These are phyloP conservation scores for Nematodospora anomalae DNA, from an alignment of 1,139 yeast genomes.

Conservation along the genomic window DNA sequence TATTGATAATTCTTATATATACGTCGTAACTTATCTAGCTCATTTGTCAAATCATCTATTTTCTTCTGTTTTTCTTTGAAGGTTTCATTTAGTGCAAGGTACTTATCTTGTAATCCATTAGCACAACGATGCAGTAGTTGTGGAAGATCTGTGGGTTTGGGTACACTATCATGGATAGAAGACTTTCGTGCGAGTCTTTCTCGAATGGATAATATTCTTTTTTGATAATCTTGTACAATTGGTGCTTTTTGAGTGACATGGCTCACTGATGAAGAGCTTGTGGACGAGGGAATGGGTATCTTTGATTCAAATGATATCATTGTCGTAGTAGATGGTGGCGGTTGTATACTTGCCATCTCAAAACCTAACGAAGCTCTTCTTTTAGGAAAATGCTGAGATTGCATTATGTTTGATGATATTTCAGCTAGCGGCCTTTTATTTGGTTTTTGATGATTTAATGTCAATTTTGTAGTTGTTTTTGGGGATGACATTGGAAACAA, in stretches of 20 bases:
- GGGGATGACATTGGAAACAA: constrained; percentile 12
- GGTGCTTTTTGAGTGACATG: constrained; percentile 4
- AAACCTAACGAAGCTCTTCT: constrained; percentile 12
- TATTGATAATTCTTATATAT: constrained; percentile 22
- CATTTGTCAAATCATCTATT: constrained; percentile 23
- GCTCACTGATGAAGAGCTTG: constrained; percentile 5
- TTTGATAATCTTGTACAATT: constrained; percentile 9
- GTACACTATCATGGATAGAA: constrained; percentile 5
- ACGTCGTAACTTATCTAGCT: constrained; percentile 23
- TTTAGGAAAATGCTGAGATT: constrained; percentile 3
- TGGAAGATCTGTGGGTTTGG: constrained; percentile 6
- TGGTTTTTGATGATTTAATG: neutral
- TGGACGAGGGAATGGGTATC: constrained; percentile 8
- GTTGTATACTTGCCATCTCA: constrained; percentile 12
- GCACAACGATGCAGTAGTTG: constrained; percentile 7
- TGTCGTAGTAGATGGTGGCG: constrained; percentile 1
- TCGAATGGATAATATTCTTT: constrained; percentile 12
- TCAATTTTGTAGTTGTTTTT: neutral
- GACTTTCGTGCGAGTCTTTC: constrained; percentile 13
- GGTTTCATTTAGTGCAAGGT: constrained; percentile 17
- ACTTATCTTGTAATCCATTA: constrained; percentile 18
- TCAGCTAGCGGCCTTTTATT: constrained; percentile 12
- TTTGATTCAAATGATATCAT: constrained; percentile 8
- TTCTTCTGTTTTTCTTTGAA: constrained; percentile 6
- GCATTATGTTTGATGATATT: constrained; percentile 10